A percentile compares a stretch with the other conserved stretches of the same genome.
These are phyloP conservation scores for Camelina laxa DNA, from an alignment of 345 rosid species.

Conservation along the genomic window DNA sequence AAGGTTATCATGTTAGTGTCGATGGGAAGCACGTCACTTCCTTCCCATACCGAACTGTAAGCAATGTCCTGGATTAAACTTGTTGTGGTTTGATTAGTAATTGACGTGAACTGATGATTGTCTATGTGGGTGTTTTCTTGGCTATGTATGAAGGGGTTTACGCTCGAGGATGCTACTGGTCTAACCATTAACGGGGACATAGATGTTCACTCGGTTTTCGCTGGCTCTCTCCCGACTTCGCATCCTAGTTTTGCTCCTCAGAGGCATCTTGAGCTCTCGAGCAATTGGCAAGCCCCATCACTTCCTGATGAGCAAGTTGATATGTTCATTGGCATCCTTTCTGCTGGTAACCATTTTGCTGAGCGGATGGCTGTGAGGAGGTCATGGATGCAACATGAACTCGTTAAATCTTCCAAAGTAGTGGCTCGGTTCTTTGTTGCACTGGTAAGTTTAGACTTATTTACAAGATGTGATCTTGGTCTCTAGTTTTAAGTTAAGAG, in stretches of 20 bases:
- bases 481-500: background rate
- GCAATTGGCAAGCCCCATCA: constrained; percentile 73
- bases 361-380: constrained; percentile 95
- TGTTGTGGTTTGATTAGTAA: constrained; percentile 18
- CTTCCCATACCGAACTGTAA: constrained; percentile 87
- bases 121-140: constrained; percentile 11
- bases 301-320: constrained; percentile 57
- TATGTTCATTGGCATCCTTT: constrained; percentile 80
- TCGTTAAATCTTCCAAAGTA: constrained; percentile 71
- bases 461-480: constrained; percentile 19
- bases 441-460: constrained; percentile 51
- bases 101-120: constrained; percentile 25
- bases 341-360: constrained; percentile 85
- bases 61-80: constrained; percentile 22
- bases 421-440: constrained; percentile 91
- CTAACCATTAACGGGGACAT: constrained; percentile 72
- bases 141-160: constrained; percentile 61
- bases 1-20: constrained; percentile 83
- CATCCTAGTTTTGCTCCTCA: constrained; percentile 82
- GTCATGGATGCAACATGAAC: constrained; percentile 87
- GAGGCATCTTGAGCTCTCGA: constrained; percentile 70
- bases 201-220: constrained; percentile 72
- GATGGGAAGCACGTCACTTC: constrained; percentile 87
- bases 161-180: constrained; percentile 95
- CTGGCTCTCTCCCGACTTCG: constrained; percentile 73